Conservation (phyloP, 306 rosid genomes). For the Echinosophora koreensis region DNA sequence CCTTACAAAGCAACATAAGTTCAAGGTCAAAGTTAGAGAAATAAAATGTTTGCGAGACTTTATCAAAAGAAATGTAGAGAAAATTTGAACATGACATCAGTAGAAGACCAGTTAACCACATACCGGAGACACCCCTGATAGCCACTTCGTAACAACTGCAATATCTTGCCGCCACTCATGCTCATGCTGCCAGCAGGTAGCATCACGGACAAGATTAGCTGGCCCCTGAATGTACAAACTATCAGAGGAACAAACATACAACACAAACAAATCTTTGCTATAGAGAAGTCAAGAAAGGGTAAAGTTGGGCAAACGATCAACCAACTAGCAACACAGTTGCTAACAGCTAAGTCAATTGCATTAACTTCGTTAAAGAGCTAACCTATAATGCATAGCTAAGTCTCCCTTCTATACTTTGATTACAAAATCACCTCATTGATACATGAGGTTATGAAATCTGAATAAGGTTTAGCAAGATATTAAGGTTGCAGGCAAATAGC, state of each 20-base stretch:
- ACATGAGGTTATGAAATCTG: not conserved
- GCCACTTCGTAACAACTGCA: conserved; percentile 99
- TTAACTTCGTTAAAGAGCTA: conserved; percentile 5
- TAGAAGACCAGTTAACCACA: conserved; percentile 43
- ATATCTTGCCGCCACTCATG: conserved; percentile 99
- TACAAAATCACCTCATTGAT: not conserved
- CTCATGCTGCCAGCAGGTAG: conserved; percentile 92
- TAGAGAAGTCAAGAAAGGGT: conserved; percentile 3
- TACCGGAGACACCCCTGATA: conserved; percentile 97
- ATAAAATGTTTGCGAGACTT: conserved; percentile 11
- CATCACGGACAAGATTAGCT: conserved; percentile 85
- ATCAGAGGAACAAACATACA: conserved; percentile 38
- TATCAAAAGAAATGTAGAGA: conserved; percentile 34
- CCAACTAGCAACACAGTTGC: conserved; percentile 16
- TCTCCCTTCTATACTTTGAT: conserved; percentile 8
- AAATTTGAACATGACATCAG: conserved; percentile 27
- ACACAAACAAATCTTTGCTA: conserved; percentile 32
- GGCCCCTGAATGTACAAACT: conserved; percentile 73
- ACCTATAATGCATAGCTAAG: conserved; percentile 26
- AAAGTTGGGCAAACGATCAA: conserved; percentile 13
- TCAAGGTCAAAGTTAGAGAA: conserved; percentile 15
- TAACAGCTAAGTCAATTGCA: conserved; percentile 15
- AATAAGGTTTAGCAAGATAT: conserved; percentile 37
- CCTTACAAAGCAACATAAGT: conserved; percentile 9
- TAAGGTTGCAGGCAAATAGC: conserved; percentile 18